Conservation (phyloP, 192 early-diverging fungal genomes). For the Spizellomyces punctatus region DNA sequence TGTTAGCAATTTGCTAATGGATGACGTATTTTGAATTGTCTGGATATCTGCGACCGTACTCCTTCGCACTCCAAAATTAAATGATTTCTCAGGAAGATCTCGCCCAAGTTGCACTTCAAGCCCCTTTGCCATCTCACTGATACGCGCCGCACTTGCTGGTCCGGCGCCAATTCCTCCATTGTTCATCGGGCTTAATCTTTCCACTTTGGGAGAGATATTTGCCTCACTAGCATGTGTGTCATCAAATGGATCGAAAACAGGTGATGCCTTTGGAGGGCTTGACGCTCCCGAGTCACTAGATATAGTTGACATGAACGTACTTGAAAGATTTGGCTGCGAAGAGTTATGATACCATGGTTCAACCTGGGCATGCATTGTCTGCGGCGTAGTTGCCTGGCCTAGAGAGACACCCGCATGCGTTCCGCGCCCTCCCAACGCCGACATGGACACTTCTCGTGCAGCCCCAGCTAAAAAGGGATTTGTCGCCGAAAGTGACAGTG, state of each 20-base stretch:
- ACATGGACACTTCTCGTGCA: neutral
- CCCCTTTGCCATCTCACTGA: no score
- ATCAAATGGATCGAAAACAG: conserved; percentile 5
- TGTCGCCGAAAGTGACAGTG: conserved; percentile 1
- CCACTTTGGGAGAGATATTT: neutral
- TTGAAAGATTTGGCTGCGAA: no score
- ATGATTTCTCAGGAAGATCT: no score
- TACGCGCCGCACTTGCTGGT: neutral
- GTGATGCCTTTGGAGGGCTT: no score
- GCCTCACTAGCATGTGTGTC: neutral
- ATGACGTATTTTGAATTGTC: neutral
- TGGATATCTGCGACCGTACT: neutral
- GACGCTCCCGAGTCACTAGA: no score
- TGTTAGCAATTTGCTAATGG: neutral
- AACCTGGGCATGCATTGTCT: neutral
- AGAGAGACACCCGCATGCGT: neutral
- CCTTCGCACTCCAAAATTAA: neutral
- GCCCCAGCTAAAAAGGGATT: conserved; percentile 15
- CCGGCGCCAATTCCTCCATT: neutral
- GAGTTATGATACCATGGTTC: neutral
- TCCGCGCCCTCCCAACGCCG: no score
- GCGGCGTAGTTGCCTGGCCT: neutral
- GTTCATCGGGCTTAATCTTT: neutral
- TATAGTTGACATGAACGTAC: no score
- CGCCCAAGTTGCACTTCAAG: no score